Conservation (phyloP, 768 basidiomycete genomes). For the Tulasnella sp. region DNA sequence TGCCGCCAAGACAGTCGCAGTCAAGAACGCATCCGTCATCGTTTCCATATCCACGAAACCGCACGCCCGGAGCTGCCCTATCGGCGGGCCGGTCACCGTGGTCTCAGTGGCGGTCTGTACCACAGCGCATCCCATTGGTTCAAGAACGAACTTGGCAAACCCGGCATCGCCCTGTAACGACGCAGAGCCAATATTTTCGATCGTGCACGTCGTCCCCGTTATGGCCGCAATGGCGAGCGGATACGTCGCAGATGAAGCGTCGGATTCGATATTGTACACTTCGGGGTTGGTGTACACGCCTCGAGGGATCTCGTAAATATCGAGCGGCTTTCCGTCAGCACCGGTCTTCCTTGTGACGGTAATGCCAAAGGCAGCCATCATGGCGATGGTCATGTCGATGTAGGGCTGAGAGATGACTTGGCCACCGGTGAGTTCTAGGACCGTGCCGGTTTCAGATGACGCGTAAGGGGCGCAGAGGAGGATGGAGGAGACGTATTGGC, state of each 20-base stretch:
- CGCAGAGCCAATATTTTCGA: constrained; percentile 77
- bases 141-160: constrained; percentile 86
- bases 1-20: constrained; percentile 85
- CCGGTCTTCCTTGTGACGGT: constrained; percentile 57
- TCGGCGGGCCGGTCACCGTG: constrained; percentile 81
- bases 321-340: constrained; percentile 46
- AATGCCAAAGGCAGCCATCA: constrained; percentile 92
- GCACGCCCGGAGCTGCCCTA: constrained; percentile 69
- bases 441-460: constrained; percentile 46
- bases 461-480: constrained; percentile 96
- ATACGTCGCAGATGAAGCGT: constrained; percentile 93
- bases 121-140: constrained; percentile 91
- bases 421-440: constrained; percentile 83
- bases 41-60: constrained; percentile 93
- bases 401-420: constrained; percentile 98
- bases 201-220: constrained; percentile 92
- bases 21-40: constrained; percentile 99
- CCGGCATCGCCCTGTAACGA: constrained; percentile 96
- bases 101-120: constrained; percentile 81
- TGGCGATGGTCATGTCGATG: constrained; percentile 98
- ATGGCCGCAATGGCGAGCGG: constrained; percentile 95
- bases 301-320: constrained; percentile 81
- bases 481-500: constrained; percentile 97
- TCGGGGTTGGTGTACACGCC: constrained; percentile 66
- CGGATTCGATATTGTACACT: constrained; percentile 84